A percentile compares a stretch with the other conserved stretches of the same genome.
Conservation (phyloP, 345 rosid species). For the Atalantia buxifolia region DNA sequence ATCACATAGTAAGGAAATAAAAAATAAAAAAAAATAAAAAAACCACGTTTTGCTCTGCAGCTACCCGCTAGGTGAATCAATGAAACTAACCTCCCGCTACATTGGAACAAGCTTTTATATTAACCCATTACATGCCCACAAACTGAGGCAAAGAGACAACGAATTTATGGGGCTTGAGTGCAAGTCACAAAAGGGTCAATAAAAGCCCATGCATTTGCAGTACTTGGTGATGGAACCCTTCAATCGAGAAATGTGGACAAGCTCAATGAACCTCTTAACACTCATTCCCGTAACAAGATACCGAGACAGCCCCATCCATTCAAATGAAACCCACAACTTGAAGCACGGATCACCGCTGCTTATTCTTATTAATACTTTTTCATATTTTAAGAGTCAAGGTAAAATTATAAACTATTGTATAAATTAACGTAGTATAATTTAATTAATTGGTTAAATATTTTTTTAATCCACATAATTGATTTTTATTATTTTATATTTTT, state of each 20-base stretch:
- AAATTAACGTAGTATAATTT: accelerated
- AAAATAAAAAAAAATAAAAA: neutral
- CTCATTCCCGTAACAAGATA: conserved; percentile 5
- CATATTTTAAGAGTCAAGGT: too few relatives aligned
- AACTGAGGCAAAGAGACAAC: conserved; percentile 20
- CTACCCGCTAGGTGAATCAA: neutral
- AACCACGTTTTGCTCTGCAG: neutral
- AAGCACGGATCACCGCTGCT: neutral
- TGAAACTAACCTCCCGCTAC: neutral
- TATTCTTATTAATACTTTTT: neutral
- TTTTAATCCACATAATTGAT: too few relatives aligned
- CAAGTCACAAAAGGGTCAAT: conserved; percentile 18
- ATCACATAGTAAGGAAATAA: neutral
- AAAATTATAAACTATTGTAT: too few relatives aligned
- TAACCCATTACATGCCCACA: neutral
- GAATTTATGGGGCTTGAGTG: conserved; percentile 10
- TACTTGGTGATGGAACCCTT: conserved; percentile 11
- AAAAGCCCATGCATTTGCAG: conserved; percentile 22
- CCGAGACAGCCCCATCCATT: conserved; percentile 10
- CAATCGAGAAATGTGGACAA: conserved; percentile 10
- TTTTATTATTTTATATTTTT: too few relatives aligned
- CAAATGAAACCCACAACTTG: neutral
- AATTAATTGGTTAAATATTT: too few relatives aligned
- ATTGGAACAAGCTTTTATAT: neutral
- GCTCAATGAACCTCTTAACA: neutral